Percentiles rank a stretch among this genome's conserved stretches.
phyloP scores from a whole-genome alignment of 2,329 filamentous ascomycete genomes.

The Aspergillus vadensis region DNA sequence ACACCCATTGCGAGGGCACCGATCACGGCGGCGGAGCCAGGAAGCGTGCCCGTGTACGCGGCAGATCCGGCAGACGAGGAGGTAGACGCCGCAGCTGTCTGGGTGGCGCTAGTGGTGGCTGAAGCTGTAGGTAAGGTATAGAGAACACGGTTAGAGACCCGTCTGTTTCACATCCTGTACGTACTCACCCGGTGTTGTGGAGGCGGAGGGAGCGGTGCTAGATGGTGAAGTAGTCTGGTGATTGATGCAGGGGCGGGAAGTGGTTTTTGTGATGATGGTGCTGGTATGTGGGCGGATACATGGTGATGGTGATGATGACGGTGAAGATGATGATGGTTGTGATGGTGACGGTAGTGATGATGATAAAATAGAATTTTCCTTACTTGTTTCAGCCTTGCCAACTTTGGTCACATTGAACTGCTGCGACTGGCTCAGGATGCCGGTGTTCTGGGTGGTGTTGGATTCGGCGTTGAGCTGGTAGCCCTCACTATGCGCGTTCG shows the following conservation, averaged over 20 bases:
- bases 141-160: conserved; percentile 14
- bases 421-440: conserved; percentile 47
- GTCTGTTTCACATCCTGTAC: background rate
- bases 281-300: background rate
- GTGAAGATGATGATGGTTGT: conserved; percentile 4
- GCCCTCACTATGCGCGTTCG: conserved; percentile 27
- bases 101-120: conserved; percentile 18
- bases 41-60: conserved; percentile 20
- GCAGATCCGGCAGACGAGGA: conserved; percentile 30
- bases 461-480: conserved; percentile 49
- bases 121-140: conserved; percentile 3
- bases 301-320: conserved; percentile 9
- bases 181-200: conserved; percentile 31
- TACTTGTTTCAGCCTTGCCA: conserved; percentile 23
- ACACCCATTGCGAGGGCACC: conserved; percentile 33
- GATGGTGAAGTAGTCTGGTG: conserved; percentile 23
- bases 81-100: conserved; percentile 23
- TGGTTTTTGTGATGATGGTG: conserved; percentile 10
- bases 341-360: conserved; percentile 11
- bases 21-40: conserved; percentile 24
- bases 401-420: conserved; percentile 29
- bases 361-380: conserved; percentile 26
- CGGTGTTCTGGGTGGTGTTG: conserved; percentile 34
- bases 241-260: conserved; percentile 19
- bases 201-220: conserved; percentile 27